These are phyloP conservation scores for Diplocarpon rosae DNA, from an alignment of 2,329 filamentous ascomycete genomes.

Conservation along the genomic window DNA sequence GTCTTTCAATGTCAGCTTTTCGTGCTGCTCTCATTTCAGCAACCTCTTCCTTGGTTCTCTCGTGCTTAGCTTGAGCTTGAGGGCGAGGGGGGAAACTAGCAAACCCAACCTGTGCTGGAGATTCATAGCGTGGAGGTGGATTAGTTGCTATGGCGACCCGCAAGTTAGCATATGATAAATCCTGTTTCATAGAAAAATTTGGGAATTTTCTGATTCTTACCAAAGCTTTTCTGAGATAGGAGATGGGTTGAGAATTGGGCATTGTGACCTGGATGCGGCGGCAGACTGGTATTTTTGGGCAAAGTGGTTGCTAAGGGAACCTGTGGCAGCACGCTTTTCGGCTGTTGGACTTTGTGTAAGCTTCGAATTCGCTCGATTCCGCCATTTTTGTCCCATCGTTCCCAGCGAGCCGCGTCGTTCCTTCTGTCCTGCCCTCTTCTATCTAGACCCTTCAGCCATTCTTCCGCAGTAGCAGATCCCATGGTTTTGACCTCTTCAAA, in stretches of 20 bases:
- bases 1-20: constrained; percentile 59
- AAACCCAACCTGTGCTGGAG: constrained; percentile 24
- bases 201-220: constrained; percentile 7
- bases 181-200: no score
- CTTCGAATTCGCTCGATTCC: constrained; percentile 19
- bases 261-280: constrained; percentile 6
- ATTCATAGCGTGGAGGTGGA: constrained; percentile 23
- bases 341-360: constrained; percentile 2
- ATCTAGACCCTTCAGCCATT: constrained; percentile 70
- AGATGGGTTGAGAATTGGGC: constrained; percentile 7
- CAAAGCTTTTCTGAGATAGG: constrained; percentile 7
- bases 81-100: constrained; percentile 18
- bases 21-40: constrained; percentile 52
- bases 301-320: not conserved
- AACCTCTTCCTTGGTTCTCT: constrained; percentile 51
- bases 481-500: constrained; percentile 53
- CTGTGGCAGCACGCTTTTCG: not conserved
- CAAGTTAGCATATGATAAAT: no score
- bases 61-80: constrained; percentile 26
- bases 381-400: constrained; percentile 49
- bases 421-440: constrained; percentile 48
- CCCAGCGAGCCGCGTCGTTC: constrained; percentile 57
- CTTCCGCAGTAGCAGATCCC: constrained; percentile 57
- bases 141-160: constrained; percentile 11
- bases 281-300: constrained; percentile 7